These are phyloP conservation scores for Collybia mongolica DNA, from an alignment of 768 basidiomycete genomes.

Conservation along the genomic window DNA sequence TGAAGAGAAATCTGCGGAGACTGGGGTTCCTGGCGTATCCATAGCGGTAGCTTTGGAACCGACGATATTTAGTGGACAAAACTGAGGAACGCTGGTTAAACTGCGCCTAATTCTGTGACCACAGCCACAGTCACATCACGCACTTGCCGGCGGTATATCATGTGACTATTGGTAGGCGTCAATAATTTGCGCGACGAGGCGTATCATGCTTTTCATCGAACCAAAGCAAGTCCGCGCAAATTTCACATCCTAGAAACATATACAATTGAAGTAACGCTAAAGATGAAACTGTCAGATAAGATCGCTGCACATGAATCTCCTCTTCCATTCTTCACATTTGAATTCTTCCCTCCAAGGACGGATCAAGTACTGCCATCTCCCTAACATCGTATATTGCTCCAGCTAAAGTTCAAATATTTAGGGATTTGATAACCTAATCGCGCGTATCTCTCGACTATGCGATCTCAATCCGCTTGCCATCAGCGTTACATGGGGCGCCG, in stretches of 20 bases:
- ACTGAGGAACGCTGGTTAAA: not conserved
- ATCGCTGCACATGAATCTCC: constrained; percentile 42
- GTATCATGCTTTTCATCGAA: not conserved
- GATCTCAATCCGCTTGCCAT: constrained; percentile 77
- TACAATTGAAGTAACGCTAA: not conserved
- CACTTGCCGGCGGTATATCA: constrained; percentile 8
- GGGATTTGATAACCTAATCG: constrained; percentile 90
- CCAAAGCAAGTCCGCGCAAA: not conserved
- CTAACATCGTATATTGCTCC: not conserved
- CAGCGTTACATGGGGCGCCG: constrained; percentile 97
- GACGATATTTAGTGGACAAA: not conserved
- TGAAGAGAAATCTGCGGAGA: constrained; percentile 81
- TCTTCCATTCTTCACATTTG: constrained; percentile 87
- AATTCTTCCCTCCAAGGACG: constrained; percentile 97
- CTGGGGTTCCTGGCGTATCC: constrained; percentile 63
- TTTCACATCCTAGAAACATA: too few relatives aligned
- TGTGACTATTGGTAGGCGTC: not conserved
- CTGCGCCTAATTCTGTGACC: not conserved
- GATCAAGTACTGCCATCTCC: constrained; percentile 56
- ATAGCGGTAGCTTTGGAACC: constrained; percentile 20
- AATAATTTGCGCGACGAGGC: not conserved
- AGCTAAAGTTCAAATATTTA: constrained; percentile 26
- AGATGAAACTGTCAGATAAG: constrained; percentile 76
- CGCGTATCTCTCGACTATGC: constrained; percentile 84
- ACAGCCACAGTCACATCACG: constrained; percentile 9